A percentile compares a stretch with the other conserved stretches of the same genome.
These are phyloP conservation scores for Collybia sp. DNA, from an alignment of 768 basidiomycete species.

Conservation along the genomic window DNA sequence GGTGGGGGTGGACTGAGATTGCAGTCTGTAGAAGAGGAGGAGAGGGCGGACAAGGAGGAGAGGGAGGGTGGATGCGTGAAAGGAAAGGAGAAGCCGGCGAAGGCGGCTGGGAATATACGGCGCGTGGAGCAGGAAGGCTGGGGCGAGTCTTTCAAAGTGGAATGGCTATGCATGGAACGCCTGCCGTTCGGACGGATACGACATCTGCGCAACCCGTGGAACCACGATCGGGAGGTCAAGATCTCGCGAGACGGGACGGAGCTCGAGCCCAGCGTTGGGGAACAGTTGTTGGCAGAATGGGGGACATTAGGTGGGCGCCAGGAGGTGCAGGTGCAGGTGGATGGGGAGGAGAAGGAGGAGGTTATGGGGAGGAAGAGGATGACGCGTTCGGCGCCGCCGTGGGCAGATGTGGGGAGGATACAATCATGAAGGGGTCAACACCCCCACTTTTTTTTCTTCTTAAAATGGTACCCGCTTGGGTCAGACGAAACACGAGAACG, in stretches of 20 bases:
- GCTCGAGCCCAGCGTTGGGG: conserved; percentile 75
- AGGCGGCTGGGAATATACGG: not conserved
- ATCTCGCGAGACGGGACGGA: conserved; percentile 91
- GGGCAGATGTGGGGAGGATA: too few species aligned
- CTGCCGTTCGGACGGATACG: conserved; percentile 75
- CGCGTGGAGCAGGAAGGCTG: conserved; percentile 30
- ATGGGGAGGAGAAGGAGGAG: not conserved
- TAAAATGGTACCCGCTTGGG: too few species aligned
- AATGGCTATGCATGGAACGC: conserved; percentile 73
- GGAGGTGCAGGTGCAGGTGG: conserved; percentile 7
- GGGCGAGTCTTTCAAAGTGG: conserved; percentile 78
- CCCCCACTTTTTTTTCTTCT: too few species aligned
- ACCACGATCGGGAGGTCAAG: conserved; percentile 77
- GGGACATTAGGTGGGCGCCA: conserved; percentile 28
- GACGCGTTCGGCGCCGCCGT: too few species aligned
- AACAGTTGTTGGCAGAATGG: conserved; percentile 71
- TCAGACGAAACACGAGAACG: too few species aligned
- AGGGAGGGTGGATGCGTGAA: conserved; percentile 16
- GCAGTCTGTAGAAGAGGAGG: conserved; percentile 20
- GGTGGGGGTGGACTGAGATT: conserved; percentile 2
- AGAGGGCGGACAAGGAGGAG: conserved; percentile 17
- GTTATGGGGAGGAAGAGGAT: not conserved
- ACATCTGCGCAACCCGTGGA: conserved; percentile 90
- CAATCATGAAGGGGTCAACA: too few species aligned
- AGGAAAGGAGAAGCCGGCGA: conserved; percentile 1